Evolutionary conservation across 441 rosid genomes (phyloP).

Genomic region (Populus hybrid): DNA sequence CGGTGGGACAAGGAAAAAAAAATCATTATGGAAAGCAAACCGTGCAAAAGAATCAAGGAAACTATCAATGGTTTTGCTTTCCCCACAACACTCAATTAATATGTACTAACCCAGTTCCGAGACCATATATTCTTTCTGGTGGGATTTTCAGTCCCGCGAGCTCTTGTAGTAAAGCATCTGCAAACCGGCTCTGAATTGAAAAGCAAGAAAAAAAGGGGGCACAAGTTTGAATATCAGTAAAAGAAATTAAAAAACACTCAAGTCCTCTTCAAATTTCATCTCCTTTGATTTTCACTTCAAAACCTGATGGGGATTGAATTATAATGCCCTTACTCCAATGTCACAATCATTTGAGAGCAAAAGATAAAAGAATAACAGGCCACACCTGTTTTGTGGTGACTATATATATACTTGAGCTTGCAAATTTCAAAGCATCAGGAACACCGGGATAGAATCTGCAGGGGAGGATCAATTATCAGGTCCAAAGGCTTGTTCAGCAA

Average conservation of each 20-base stretch:
- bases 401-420: constrained; percentile 76
- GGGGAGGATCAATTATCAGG: constrained; percentile 8
- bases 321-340: neutral
- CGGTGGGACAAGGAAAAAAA: neutral
- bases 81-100: neutral
- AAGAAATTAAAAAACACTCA: neutral
- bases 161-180: constrained; percentile 67
- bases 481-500: neutral
- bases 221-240: neutral
- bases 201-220: neutral
- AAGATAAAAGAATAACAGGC: constrained; percentile 8
- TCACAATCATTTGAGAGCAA: neutral
- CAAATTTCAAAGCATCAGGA: constrained; percentile 78
- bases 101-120: constrained; percentile 81
- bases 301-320: neutral
- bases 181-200: constrained; percentile 65
- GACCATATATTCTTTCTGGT: constrained; percentile 66
- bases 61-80: neutral
- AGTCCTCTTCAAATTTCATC: neutral
- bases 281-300: neutral
- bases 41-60: neutral
- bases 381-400: constrained; percentile 88
- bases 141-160: constrained; percentile 81
- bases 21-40: constrained; percentile 1
- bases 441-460: constrained; percentile 91